A percentile compares a stretch with the other conserved stretches of the same genome.
These are phyloP conservation scores for Penicillium sp. DNA, from an alignment of 2,329 filamentous ascomycete genomes.

Conservation along the genomic window DNA sequence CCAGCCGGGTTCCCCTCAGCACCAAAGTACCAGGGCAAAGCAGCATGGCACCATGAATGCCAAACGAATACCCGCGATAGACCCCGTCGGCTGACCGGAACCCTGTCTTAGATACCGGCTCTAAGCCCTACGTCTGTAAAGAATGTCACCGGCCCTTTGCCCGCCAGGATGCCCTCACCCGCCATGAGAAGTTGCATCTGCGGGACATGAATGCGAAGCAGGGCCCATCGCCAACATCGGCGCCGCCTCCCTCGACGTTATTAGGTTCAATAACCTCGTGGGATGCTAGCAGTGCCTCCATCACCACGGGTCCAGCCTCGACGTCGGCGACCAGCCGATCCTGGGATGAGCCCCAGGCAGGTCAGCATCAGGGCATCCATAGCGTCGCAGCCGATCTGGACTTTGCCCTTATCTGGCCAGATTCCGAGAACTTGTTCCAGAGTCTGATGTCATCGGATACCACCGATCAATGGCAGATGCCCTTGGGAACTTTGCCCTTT, in stretches of 20 bases:
- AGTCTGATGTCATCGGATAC: conserved; percentile 46
- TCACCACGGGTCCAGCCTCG: conserved; percentile 18
- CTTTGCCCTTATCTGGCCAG: conserved; percentile 48
- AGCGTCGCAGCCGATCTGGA: conserved; percentile 37
- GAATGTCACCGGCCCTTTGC: conserved; percentile 45
- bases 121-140: conserved; percentile 46
- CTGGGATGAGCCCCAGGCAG: conserved; percentile 27
- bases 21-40: background rate
- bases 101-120: conserved; percentile 39
- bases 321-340: conserved; percentile 24
- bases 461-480: conserved; percentile 46
- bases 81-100: conserved; percentile 22
- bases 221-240: conserved; percentile 9
- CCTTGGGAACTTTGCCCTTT: conserved; percentile 44
- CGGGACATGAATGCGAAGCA: conserved; percentile 30
- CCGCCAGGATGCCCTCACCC: conserved; percentile 47
- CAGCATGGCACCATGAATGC: background rate
- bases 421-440: conserved; percentile 49
- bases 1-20: background rate
- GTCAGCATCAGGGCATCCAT: conserved; percentile 24
- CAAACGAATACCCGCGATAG: background rate
- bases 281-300: conserved; percentile 27
- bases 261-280: conserved; percentile 27
- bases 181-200: conserved; percentile 46
- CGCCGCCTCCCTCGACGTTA: conserved; percentile 16